These are phyloP conservation scores for Aspergillus sp. DNA, from an alignment of 2,329 filamentous ascomycete species.

Conservation along the genomic window DNA sequence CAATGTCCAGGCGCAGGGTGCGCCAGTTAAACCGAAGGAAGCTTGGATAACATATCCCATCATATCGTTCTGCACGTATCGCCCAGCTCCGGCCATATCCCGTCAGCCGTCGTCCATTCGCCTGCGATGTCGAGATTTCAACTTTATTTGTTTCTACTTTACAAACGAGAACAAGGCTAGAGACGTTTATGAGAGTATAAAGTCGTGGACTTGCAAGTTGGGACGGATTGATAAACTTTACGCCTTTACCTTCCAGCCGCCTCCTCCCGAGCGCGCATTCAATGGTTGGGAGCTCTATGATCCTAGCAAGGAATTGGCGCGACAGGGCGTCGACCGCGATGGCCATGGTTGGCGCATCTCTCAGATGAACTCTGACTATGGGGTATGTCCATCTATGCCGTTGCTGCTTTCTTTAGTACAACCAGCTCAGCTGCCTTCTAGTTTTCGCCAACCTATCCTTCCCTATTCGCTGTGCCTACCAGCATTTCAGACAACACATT, in stretches of 20 bases:
- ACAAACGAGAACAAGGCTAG: constrained; percentile 69
- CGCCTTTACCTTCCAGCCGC: constrained; percentile 81
- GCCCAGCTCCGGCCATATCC: constrained; percentile 68
- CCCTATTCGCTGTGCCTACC: constrained; percentile 77
- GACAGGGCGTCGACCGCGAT: constrained; percentile 84
- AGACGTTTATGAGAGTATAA: constrained; percentile 86
- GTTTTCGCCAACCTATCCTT: constrained; percentile 93
- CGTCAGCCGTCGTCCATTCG: constrained; percentile 78
- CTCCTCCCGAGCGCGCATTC: constrained; percentile 68
- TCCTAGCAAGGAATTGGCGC: constrained; percentile 76
- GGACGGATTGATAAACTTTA: constrained; percentile 85
- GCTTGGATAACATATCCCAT: constrained; percentile 95
- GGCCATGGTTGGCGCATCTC: constrained; percentile 85
- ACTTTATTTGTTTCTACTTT: constrained; percentile 89
- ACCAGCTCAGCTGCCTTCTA: constrained; percentile 18
- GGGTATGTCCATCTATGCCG: constrained; percentile 40
- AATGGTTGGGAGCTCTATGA: constrained; percentile 86
- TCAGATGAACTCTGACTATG: constrained; percentile 84
- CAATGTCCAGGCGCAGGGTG: constrained; percentile 40
- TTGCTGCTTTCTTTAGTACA: not conserved
- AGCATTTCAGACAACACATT: constrained; percentile 95
- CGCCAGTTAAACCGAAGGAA: constrained; percentile 60
- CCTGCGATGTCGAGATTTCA: constrained; percentile 89
- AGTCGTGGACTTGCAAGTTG: constrained; percentile 74
- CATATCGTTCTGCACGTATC: constrained; percentile 75